Conservation (phyloP, 2,329 filamentous ascomycete genomes). For the Myriosclerotinia duriaeana region DNA sequence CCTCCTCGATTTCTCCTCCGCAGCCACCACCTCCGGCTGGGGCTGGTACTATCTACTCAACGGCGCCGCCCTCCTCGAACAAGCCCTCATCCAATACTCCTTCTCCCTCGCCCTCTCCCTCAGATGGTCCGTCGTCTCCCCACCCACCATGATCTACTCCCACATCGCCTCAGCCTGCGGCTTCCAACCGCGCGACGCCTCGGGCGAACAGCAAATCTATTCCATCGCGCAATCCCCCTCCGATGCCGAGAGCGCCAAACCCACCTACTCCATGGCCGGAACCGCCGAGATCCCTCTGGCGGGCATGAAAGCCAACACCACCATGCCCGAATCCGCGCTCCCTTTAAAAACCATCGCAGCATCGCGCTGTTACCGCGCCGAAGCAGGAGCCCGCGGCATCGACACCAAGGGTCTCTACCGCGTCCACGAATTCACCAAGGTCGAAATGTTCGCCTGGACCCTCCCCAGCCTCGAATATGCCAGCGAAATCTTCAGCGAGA, state of each 20-base stretch:
- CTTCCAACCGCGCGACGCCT: constrained; percentile 87
- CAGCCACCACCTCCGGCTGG: constrained; percentile 84
- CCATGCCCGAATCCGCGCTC: constrained; percentile 62
- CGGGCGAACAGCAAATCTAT: constrained; percentile 93
- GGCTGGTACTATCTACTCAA: constrained; percentile 97
- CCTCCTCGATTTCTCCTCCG: constrained; percentile 84
- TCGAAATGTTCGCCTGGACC: constrained; percentile 96
- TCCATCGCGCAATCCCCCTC: constrained; percentile 64
- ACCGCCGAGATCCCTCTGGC: constrained; percentile 96
- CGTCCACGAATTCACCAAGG: constrained; percentile 98
- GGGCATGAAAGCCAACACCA: constrained; percentile 77
- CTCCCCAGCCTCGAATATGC: constrained; percentile 53
- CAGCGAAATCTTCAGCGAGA: constrained; percentile 72
- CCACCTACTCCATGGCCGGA: constrained; percentile 74
- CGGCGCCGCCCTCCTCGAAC: constrained; percentile 89
- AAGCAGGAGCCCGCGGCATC: constrained; percentile 84
- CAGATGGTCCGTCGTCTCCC: constrained; percentile 79
- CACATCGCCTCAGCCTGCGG: constrained; percentile 90
- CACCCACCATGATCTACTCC: constrained; percentile 86
- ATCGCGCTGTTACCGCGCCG: constrained; percentile 92
- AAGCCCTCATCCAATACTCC: constrained; percentile 86
- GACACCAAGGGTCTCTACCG: constrained; percentile 94
- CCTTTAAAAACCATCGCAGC: constrained; percentile 79
- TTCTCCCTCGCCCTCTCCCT: constrained; percentile 68
- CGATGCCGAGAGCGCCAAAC: constrained; percentile 59